A percentile compares a stretch with the other conserved stretches of the same genome.
Evolutionary conservation across 106 monocot species (phyloP).

Genomic region (Hemerocallis citrina): DNA sequence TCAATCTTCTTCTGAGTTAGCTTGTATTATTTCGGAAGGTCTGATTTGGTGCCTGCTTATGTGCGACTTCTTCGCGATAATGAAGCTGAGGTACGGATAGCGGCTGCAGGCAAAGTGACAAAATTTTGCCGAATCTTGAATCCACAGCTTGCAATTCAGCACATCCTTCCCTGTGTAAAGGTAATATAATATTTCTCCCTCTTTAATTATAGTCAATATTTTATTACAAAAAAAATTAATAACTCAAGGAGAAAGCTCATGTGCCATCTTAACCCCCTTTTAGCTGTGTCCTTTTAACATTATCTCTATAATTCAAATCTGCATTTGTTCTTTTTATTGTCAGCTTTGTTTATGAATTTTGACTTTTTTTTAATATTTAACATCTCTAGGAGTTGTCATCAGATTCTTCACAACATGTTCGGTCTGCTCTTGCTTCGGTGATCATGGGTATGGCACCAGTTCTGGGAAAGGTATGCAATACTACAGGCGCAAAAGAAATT

Average conservation of each 20-base stretch:
- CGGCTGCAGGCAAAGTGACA: conserved; percentile 17
- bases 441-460: conserved; percentile 83
- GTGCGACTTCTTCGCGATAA: conserved; percentile 13
- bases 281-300: too few relatives aligned
- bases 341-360: background rate
- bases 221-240: too few relatives aligned
- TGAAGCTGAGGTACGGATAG: conserved; percentile 16
- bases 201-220: background rate
- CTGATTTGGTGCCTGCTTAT: conserved; percentile 18
- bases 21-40: background rate
- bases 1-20: too few relatives aligned
- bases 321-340: background rate
- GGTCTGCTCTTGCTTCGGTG: conserved; percentile 63
- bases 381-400: conserved; percentile 57
- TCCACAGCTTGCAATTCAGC: conserved; percentile 11
- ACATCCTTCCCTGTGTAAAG: conserved; percentile 19
- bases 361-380: background rate
- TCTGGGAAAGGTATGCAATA: conserved; percentile 39
- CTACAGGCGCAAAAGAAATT: too few relatives aligned
- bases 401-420: conserved; percentile 79
- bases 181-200: background rate
- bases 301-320: too few relatives aligned
- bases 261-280: too few relatives aligned
- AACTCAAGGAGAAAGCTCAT: too few relatives aligned
- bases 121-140: conserved; percentile 14